Conservation (phyloP, 768 basidiomycete genomes). For the Auriculariales sp. region DNA sequence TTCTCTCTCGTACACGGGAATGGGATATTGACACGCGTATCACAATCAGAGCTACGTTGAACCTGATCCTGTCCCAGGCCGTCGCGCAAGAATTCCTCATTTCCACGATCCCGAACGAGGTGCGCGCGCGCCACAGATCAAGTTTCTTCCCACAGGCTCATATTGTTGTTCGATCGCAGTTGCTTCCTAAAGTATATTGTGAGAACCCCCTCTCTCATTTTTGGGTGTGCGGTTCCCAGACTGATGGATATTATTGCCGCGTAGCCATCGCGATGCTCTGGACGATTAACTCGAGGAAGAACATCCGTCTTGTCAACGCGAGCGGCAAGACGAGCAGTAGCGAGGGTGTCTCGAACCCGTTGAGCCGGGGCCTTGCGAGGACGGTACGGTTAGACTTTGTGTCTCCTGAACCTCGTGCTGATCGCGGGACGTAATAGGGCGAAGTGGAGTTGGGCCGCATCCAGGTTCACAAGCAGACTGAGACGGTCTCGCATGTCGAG, state of each 20-base stretch:
- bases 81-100: not conserved
- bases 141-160: not conserved
- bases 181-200: not conserved
- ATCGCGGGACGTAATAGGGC: too few species aligned
- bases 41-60: not conserved
- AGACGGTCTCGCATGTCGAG: not conserved
- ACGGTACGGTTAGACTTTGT: too few species aligned
- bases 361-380: too few species aligned
- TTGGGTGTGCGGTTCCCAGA: not conserved
- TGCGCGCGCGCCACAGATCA: too few species aligned
- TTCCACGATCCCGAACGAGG: not conserved
- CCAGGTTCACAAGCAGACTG: conserved; percentile 1
- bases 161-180: not conserved
- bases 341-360: not conserved
- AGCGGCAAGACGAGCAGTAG: conserved; percentile 1
- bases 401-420: too few species aligned
- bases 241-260: not conserved
- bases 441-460: not conserved
- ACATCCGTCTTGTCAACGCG: not conserved
- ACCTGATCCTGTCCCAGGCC: not conserved
- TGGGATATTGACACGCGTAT: not conserved
- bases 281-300: not conserved
- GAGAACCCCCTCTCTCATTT: not conserved
- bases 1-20: not conserved
- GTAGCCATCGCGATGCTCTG: not conserved